Percentiles rank a stretch among this genome's conserved stretches.
Evolutionary conservation across 805 yeast genomes (phyloP).

Genomic region (Pichia occidentalis): DNA sequence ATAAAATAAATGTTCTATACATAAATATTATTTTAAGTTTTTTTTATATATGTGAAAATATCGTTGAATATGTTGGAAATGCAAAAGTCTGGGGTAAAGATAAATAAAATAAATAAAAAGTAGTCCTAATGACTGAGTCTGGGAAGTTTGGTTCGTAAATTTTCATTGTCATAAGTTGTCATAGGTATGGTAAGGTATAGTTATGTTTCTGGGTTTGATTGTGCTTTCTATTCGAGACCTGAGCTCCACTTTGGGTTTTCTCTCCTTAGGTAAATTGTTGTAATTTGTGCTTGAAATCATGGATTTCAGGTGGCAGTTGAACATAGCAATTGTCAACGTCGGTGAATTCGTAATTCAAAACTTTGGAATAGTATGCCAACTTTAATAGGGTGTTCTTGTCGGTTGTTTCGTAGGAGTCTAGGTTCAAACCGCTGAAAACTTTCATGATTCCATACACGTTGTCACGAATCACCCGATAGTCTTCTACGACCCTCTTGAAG

Average conservation of each 20-base stretch:
- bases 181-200: no score
- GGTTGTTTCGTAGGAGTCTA: not conserved
- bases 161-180: no score
- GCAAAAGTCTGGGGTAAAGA: no score
- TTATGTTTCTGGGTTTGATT: no score
- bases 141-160: no score
- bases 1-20: no score
- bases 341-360: conserved; percentile 29
- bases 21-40: no score
- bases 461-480: conserved; percentile 29
- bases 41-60: no score
- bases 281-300: conserved; percentile 20
- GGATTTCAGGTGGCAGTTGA: conserved; percentile 27
- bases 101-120: not conserved
- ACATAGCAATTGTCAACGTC: conserved; percentile 32
- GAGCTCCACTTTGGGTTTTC: no score
- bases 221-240: no score
- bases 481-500: conserved; percentile 28
- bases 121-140: no score
- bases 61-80: no score
- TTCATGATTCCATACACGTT: conserved; percentile 32
- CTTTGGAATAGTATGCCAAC: conserved; percentile 24
- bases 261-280: conserved; percentile 2
- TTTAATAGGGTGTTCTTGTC: conserved; percentile 17
- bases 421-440: conserved; percentile 18